Conservation (phyloP, 345 rosid species). For the Clarkia xantiana region DNA sequence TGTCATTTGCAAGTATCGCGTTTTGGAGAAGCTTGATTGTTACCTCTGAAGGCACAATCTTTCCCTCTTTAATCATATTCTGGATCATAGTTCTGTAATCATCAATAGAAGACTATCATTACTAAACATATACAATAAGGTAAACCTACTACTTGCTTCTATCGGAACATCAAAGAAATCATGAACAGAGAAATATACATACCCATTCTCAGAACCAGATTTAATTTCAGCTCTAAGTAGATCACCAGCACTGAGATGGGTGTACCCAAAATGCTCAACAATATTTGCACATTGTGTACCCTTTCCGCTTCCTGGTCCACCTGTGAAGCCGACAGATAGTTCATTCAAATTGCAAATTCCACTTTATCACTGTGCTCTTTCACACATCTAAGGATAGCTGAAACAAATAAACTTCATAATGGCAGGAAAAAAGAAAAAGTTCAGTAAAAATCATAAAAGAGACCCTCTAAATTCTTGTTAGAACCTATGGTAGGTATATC, state of each 20-base stretch:
- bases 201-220: slow-evolving; percentile 81
- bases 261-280: slow-evolving; percentile 46
- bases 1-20: slow-evolving; percentile 45
- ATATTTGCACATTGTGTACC: slow-evolving; percentile 72
- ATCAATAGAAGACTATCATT: background rate
- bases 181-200: background rate
- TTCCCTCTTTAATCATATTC: slow-evolving; percentile 52
- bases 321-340: slow-evolving; percentile 21
- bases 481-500: no score
- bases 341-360: background rate
- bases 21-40: slow-evolving; percentile 64
- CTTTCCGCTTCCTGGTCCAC: slow-evolving; percentile 94
- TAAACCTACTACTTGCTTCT: background rate
- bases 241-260: slow-evolving; percentile 79
- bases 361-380: no score
- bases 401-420: background rate
- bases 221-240: slow-evolving; percentile 61
- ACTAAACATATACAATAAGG: no score
- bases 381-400: no score
- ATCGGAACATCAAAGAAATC: background rate
- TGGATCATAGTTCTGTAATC: slow-evolving; percentile 46
- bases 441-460: background rate
- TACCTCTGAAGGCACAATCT: slow-evolving; percentile 73
- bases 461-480: no score
- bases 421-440: background rate